phyloP scores from a whole-genome alignment of 2,329 filamentous ascomycete species.

The Colletotrichum spinosum region DNA sequence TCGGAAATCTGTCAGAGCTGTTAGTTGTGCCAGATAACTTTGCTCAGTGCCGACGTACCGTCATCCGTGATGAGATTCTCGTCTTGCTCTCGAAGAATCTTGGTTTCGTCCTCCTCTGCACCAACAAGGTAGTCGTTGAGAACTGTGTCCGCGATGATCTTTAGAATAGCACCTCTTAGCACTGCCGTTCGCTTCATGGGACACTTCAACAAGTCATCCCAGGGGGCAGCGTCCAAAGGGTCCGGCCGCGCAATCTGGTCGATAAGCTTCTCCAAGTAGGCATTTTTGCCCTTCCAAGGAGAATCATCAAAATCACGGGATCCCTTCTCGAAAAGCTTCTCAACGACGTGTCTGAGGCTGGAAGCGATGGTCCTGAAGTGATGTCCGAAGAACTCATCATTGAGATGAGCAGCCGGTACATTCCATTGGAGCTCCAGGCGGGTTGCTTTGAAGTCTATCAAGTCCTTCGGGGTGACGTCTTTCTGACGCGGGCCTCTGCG shows the following conservation, averaged over 20 bases:
- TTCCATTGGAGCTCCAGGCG: slow-evolving; percentile 26
- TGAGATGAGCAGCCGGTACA: background rate
- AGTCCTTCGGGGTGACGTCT: background rate
- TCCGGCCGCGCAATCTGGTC: slow-evolving; percentile 45
- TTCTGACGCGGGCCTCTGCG: background rate
- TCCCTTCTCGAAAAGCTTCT: slow-evolving; percentile 36
- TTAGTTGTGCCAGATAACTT: background rate
- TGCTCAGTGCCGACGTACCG: slow-evolving; percentile 39
- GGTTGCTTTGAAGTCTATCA: slow-evolving; percentile 20
- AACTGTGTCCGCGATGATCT: slow-evolving; percentile 42
- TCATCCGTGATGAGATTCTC: slow-evolving; percentile 41
- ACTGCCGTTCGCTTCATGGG: slow-evolving; percentile 41
- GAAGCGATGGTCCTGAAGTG: slow-evolving; percentile 37
- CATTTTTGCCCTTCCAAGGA: slow-evolving; percentile 12
- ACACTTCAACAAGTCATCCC: slow-evolving; percentile 45
- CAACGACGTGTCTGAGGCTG: slow-evolving; percentile 41
- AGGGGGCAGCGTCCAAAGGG: slow-evolving; percentile 38
- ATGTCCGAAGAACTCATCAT: slow-evolving; percentile 24
- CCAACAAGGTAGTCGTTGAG: slow-evolving; percentile 48
- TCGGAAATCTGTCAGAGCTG: slow-evolving; percentile 42
- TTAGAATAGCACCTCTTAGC: slow-evolving; percentile 45
- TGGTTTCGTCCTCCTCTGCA: slow-evolving; percentile 41
- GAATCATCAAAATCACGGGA: background rate
- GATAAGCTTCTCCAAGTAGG: slow-evolving; percentile 23
- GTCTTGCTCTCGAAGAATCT: slow-evolving; percentile 41